phyloP scores from a whole-genome alignment of 192 early-diverging fungal genomes.

The Powellomyces hirtus region DNA sequence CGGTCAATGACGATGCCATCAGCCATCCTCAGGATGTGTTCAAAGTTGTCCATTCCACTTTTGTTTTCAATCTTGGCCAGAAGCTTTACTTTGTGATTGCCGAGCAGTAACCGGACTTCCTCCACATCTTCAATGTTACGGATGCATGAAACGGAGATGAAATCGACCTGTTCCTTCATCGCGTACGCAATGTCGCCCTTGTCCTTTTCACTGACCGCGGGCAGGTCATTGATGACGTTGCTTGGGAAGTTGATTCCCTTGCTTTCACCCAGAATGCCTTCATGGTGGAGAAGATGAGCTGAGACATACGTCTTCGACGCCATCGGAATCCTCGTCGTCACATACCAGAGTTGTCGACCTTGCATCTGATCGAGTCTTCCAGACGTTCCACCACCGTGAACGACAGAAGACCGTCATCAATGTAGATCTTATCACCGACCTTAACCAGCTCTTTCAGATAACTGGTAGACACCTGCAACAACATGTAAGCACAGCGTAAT shows the following conservation, averaged over 20 bases:
- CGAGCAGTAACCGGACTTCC: slow-evolving; percentile 50
- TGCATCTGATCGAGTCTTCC: slow-evolving; percentile 42
- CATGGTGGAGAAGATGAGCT: background rate
- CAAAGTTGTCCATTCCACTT: slow-evolving; percentile 56
- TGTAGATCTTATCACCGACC: slow-evolving; percentile 58
- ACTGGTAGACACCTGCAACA: slow-evolving; percentile 33
- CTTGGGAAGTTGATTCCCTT: slow-evolving; percentile 62
- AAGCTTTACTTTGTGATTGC: slow-evolving; percentile 54
- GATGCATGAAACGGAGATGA: slow-evolving; percentile 59
- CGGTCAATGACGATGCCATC: slow-evolving; percentile 63
- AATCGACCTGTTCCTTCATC: slow-evolving; percentile 45
- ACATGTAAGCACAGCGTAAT: background rate
- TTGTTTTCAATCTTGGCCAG: slow-evolving; percentile 64
- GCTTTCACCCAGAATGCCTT: slow-evolving; percentile 49
- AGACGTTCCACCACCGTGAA: slow-evolving; percentile 82
- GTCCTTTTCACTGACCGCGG: slow-evolving; percentile 53
- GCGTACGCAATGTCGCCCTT: slow-evolving; percentile 51
- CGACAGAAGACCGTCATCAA: slow-evolving; percentile 95
- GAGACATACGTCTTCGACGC: no score
- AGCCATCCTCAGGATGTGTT: slow-evolving; percentile 48
- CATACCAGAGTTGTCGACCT: slow-evolving; percentile 49
- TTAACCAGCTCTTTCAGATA: slow-evolving; percentile 57
- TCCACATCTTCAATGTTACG: slow-evolving; percentile 54
- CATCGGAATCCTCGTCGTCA: background rate
- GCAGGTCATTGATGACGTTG: slow-evolving; percentile 52